A percentile compares a stretch with the other conserved stretches of the same genome.
Evolutionary conservation across 2,329 filamentous ascomycete species (phyloP).

Genomic region (Trichoderma sp.): DNA sequence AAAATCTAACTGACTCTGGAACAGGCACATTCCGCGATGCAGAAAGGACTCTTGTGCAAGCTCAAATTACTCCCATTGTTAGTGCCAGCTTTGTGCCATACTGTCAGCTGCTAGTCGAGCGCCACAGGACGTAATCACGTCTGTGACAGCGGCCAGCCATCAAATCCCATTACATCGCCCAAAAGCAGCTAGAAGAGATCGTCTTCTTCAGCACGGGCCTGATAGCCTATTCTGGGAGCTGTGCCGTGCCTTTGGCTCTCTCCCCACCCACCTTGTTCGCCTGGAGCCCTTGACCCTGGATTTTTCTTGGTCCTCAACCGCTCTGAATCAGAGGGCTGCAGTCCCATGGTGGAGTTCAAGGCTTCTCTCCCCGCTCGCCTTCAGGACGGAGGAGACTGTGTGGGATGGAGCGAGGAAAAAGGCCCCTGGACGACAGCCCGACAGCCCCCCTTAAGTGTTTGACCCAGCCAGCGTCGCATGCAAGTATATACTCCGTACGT

Average conservation of each 20-base stretch:
- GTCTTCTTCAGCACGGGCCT: slow-evolving; percentile 18
- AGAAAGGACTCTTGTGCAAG: not conserved
- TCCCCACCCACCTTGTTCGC: slow-evolving; percentile 8
- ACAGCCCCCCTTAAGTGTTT: slow-evolving; percentile 15
- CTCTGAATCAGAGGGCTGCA: slow-evolving; percentile 5
- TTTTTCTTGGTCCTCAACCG: not conserved
- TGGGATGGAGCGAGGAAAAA: slow-evolving; percentile 12
- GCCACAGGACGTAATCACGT: not conserved
- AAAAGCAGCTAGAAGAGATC: slow-evolving; percentile 15
- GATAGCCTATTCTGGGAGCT: slow-evolving; percentile 14
- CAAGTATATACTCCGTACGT: not conserved
- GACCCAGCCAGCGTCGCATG: slow-evolving; percentile 8
- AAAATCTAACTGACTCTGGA: not conserved
- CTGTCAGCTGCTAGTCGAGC: not conserved
- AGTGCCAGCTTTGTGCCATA: slow-evolving; percentile 3
- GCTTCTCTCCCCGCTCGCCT: slow-evolving; percentile 11
- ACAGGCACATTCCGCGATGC: not conserved
- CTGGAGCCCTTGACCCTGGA: not conserved
- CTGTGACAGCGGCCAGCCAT: slow-evolving; percentile 15
- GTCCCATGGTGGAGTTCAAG: not conserved
- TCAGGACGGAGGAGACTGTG: slow-evolving; percentile 4
- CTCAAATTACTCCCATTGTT: not conserved
- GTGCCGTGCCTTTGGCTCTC: slow-evolving; percentile 10
- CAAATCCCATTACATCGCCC: slow-evolving; percentile 3
- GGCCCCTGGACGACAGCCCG: slow-evolving; percentile 8